A percentile compares a stretch with the other conserved stretches of the same genome.
phyloP scores from a whole-genome alignment of 225 moss, liverwort and hornwort genomes.

The Antitrichia curtipendula region DNA sequence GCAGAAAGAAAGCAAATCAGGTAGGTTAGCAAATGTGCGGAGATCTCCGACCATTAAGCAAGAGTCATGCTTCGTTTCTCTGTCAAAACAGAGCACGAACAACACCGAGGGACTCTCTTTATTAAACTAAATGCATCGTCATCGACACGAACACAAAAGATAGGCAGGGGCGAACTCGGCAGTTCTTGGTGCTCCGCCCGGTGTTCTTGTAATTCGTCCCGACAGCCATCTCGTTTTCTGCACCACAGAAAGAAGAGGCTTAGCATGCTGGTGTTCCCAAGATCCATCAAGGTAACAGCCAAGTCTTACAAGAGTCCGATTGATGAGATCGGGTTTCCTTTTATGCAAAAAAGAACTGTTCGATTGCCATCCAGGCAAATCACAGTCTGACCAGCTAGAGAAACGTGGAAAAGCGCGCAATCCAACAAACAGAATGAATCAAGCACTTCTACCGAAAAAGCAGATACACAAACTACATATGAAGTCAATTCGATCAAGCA shows the following conservation, averaged over 20 bases:
- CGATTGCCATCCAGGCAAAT: too few species aligned
- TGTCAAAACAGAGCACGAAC: not conserved
- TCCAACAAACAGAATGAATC: too few species aligned
- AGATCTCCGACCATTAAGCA: not conserved
- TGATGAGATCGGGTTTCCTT: too few species aligned
- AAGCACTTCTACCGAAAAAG: too few species aligned
- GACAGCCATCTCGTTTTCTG: not conserved
- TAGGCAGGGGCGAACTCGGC: not conserved
- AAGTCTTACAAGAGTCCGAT: too few species aligned
- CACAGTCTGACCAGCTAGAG: too few species aligned
- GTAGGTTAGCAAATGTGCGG: not conserved
- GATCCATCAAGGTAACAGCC: too few species aligned
- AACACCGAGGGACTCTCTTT: too few species aligned
- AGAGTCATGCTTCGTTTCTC: not conserved
- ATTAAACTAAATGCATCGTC: not conserved
- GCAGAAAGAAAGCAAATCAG: not conserved
- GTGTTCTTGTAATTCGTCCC: not conserved
- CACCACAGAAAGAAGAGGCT: not conserved
- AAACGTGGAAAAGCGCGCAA: too few species aligned
- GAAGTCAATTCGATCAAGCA: too few species aligned
- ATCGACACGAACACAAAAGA: not conserved
- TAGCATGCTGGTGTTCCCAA: not conserved
- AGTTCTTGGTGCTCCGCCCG: not conserved
- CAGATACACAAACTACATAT: too few species aligned
- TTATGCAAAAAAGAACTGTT: too few species aligned